phyloP scores from a whole-genome alignment of 331 rosid genomes.

The Cydonia oblonga region DNA sequence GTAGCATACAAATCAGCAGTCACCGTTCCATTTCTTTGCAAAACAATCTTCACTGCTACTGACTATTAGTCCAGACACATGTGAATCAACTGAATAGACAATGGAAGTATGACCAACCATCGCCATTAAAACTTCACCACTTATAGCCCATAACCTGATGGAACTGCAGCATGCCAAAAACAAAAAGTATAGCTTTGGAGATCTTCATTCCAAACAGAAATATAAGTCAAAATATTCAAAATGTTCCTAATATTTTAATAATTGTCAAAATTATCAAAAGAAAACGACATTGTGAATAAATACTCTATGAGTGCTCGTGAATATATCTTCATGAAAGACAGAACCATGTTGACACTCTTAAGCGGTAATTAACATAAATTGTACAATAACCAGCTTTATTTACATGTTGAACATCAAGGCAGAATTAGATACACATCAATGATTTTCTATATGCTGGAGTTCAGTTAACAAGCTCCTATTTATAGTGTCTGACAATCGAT shows the following conservation, averaged over 20 bases:
- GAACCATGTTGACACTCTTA: background rate
- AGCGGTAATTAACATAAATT: background rate
- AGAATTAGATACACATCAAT: background rate
- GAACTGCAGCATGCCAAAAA: slow-evolving; percentile 41
- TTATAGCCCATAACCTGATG: slow-evolving; percentile 75
- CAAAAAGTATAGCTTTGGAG: slow-evolving; percentile 11
- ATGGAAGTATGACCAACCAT: slow-evolving; percentile 93
- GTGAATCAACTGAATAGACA: slow-evolving; percentile 88
- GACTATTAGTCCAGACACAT: slow-evolving; percentile 74
- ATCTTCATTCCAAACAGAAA: background rate
- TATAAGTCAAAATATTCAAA: background rate
- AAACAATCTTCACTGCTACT: slow-evolving; percentile 81
- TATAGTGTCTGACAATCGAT: background rate
- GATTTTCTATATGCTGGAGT: background rate
- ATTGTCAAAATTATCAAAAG: background rate
- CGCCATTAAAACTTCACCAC: slow-evolving; percentile 73
- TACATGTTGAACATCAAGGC: background rate
- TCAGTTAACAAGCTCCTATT: background rate
- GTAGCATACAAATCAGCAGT: slow-evolving; percentile 13
- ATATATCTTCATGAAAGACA: background rate
- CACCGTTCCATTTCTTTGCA: slow-evolving; percentile 97
- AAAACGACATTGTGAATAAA: background rate
- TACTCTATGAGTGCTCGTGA: background rate
- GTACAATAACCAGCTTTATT: background rate
- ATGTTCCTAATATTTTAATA: background rate